Conservation (phyloP, 441 rosid species). For the Lagerstroemia fauriei region DNA sequence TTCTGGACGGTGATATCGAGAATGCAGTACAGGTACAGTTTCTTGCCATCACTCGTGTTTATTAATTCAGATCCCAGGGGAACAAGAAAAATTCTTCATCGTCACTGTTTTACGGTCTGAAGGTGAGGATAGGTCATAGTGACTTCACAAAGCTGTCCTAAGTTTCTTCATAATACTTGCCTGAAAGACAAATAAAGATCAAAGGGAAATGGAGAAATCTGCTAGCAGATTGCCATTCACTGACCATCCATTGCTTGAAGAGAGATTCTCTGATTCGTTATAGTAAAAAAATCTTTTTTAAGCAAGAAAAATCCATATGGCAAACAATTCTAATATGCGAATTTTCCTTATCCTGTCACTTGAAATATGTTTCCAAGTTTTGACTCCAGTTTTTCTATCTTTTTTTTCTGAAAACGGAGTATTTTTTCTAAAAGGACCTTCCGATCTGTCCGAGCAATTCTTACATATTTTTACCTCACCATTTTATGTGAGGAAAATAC, state of each 20-base stretch:
- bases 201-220: background rate
- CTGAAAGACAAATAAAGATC: background rate
- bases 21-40: conserved; percentile 71
- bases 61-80: background rate
- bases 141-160: no score
- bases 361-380: background rate
- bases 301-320: background rate
- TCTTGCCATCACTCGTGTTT: background rate
- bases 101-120: background rate
- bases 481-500: no score
- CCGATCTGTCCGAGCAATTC: no score
- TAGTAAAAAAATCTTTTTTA: background rate
- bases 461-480: no score
- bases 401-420: background rate
- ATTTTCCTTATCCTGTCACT: background rate
- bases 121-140: background rate
- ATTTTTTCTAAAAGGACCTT: background rate
- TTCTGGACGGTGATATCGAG: conserved; percentile 77
- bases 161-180: background rate
- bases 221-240: background rate
- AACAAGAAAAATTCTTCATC: background rate
- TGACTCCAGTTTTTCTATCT: no score
- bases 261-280: background rate
- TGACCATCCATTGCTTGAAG: background rate
- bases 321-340: background rate